These are phyloP conservation scores for Kentomonas sorsogonicus DNA, from an alignment of 208 protist genomes.

Conservation along the genomic window DNA sequence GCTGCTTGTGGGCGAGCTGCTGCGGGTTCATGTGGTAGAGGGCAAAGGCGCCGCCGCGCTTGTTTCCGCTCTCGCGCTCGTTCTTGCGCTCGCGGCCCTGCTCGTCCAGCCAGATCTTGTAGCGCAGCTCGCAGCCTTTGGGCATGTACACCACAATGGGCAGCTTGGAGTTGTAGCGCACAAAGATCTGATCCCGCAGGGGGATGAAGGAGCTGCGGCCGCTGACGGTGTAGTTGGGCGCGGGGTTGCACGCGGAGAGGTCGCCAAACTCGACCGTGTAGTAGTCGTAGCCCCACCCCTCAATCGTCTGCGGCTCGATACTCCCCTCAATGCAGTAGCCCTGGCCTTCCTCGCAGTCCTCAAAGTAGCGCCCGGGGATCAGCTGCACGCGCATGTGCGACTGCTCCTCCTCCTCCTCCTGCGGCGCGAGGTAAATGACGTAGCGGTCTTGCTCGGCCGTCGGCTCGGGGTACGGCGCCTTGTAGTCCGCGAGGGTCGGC, in stretches of 20 bases:
- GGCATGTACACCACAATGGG: conserved; percentile 24
- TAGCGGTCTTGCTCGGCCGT: conserved; percentile 45
- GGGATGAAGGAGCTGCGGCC: background rate
- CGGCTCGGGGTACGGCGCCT: conserved; percentile 58
- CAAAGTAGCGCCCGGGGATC: conserved; percentile 43
- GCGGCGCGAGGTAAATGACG: conserved; percentile 60
- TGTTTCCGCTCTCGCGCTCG: too few relatives aligned
- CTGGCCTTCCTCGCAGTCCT: conserved; percentile 37
- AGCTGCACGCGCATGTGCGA: conserved; percentile 52
- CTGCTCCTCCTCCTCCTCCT: conserved; percentile 24
- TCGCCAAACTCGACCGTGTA: conserved; percentile 18
- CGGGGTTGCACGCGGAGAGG: conserved; percentile 14
- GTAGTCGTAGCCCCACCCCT: conserved; percentile 42
- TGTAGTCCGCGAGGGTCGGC: conserved; percentile 45
- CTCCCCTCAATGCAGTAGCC: conserved; percentile 28
- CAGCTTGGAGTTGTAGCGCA: conserved; percentile 20
- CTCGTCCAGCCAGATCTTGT: conserved; percentile 18
- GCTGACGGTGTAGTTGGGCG: conserved; percentile 10
- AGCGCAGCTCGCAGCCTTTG: conserved; percentile 17
- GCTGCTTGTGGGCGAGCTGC: too few relatives aligned
- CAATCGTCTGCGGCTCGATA: conserved; percentile 40
- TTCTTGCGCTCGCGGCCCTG: too few relatives aligned
- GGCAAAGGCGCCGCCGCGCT: too few relatives aligned
- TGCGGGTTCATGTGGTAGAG: too few relatives aligned
- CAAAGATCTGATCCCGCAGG: conserved; percentile 8